phyloP scores from a whole-genome alignment of 805 yeast species.

The Wickerhamiella domercqiae region DNA sequence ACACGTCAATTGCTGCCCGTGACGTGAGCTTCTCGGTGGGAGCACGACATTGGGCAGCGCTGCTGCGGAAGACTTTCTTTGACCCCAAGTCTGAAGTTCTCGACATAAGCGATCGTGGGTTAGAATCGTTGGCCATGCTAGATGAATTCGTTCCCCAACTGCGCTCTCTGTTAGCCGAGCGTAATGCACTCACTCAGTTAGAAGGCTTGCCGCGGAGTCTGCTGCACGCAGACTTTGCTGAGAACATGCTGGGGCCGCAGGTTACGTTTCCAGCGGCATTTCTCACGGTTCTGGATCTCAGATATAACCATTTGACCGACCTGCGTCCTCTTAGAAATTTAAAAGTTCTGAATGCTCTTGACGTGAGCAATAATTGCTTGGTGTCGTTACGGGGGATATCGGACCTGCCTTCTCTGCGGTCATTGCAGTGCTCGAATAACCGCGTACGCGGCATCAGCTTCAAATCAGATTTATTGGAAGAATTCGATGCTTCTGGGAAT shows the following conservation, averaged over 20 bases:
- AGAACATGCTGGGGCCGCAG: conserved; percentile 10
- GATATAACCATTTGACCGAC: conserved; percentile 12
- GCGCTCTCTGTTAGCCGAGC: conserved; percentile 8
- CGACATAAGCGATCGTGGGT: conserved; percentile 11
- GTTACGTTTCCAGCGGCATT: conserved; percentile 13
- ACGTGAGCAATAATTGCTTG: conserved; percentile 14
- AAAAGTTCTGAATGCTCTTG: conserved; percentile 14
- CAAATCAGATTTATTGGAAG: conserved; percentile 10
- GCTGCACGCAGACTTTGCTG: conserved; percentile 12
- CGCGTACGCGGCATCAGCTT: conserved; percentile 10
- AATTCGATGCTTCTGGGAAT: conserved; percentile 15
- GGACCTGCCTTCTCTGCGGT: conserved; percentile 12
- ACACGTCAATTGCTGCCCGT: conserved; percentile 6
- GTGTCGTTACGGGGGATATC: conserved; percentile 12
- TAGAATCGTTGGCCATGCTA: conserved; percentile 15
- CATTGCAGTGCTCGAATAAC: conserved; percentile 13
- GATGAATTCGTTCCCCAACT: conserved; percentile 14
- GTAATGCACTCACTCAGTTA: conserved; percentile 11
- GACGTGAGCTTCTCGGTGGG: conserved; percentile 8
- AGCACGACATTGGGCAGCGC: conserved; percentile 4
- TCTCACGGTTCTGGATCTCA: conserved; percentile 13
- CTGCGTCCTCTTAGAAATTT: conserved; percentile 13
- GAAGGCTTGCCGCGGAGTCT: conserved; percentile 16
- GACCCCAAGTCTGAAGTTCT: conserved; percentile 6
- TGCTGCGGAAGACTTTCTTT: conserved; percentile 1